These are phyloP conservation scores for Paecilomyces niveus DNA, from an alignment of 2,329 filamentous ascomycete species.

Conservation along the genomic window DNA sequence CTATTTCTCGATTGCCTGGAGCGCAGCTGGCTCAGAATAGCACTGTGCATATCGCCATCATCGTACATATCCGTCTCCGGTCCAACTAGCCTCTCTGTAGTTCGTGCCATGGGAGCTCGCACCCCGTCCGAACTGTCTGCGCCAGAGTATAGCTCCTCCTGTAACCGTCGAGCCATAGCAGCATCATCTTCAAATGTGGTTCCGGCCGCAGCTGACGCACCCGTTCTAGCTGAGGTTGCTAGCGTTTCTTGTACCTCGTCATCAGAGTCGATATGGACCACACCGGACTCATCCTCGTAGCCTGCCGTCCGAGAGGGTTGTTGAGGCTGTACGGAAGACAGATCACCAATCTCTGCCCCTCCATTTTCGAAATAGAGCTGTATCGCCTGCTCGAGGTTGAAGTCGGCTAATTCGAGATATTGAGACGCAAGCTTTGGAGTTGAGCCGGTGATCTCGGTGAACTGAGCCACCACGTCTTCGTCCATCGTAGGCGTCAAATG, in stretches of 20 bases:
- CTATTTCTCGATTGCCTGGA: conserved; percentile 32
- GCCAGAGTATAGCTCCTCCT: conserved; percentile 79
- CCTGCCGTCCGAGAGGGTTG: conserved; percentile 24
- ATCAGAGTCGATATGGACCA: conserved; percentile 72
- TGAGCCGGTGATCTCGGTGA: conserved; percentile 74
- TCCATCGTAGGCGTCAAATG: conserved; percentile 49
- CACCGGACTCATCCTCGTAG: conserved; percentile 50
- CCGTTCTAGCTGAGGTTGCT: conserved; percentile 19
- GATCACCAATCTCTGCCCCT: conserved; percentile 53
- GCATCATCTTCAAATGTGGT: conserved; percentile 76
- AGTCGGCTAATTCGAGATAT: conserved; percentile 78
- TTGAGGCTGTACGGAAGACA: conserved; percentile 26
- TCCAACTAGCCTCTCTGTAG: conserved; percentile 83
- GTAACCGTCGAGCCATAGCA: conserved; percentile 81
- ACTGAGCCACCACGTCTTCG: conserved; percentile 63
- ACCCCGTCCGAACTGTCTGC: conserved; percentile 55
- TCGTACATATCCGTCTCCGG: conserved; percentile 52
- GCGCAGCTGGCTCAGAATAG: conserved; percentile 60
- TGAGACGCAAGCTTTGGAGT: conserved; percentile 66
- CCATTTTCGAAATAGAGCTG: conserved; percentile 86
- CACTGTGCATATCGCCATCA: conserved; percentile 52
- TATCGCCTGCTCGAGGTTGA: conserved; percentile 77
- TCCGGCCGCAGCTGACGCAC: conserved; percentile 24
- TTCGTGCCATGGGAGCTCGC: conserved; percentile 82
- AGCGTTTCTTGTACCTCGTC: conserved; percentile 48